Evolutionary conservation across 352 stramenopile species (phyloP).

Genomic region (Pythium phragmitis): DNA sequence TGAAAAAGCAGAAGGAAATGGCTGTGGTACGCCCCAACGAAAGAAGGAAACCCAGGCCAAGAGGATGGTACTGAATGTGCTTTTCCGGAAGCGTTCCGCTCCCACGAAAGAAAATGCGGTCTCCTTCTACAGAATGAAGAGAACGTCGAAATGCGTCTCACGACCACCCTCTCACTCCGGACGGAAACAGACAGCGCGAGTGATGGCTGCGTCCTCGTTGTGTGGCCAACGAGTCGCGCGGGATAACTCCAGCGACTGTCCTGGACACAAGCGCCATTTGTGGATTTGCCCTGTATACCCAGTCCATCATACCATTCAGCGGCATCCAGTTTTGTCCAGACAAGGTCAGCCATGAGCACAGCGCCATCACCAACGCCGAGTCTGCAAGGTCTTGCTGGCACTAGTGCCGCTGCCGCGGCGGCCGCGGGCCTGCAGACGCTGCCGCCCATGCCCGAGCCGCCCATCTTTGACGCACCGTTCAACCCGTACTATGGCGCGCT

Average conservation of each 20-base stretch:
- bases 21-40: too few species aligned
- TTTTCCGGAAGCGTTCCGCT: not conserved
- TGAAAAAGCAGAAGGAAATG: too few species aligned
- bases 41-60: too few species aligned
- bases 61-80: too few species aligned
- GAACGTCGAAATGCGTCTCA: too few species aligned
- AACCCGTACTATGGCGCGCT: constrained; percentile 27
- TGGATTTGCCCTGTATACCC: not conserved
- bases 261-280: not conserved
- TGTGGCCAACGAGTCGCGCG: not conserved
- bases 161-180: too few species aligned
- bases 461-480: constrained; percentile 28
- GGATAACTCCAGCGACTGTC: too few species aligned
- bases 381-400: not conserved
- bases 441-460: constrained; percentile 23
- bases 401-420: constrained; percentile 1
- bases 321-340: not conserved
- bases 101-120: not conserved
- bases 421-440: constrained; percentile 13
- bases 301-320: not conserved
- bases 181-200: too few species aligned
- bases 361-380: not conserved
- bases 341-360: not conserved
- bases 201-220: too few species aligned
- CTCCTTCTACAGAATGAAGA: not conserved